These are phyloP conservation scores for Pseudozyma pruni DNA, from an alignment of 1,284 basidiomycete species.

Conservation along the genomic window DNA sequence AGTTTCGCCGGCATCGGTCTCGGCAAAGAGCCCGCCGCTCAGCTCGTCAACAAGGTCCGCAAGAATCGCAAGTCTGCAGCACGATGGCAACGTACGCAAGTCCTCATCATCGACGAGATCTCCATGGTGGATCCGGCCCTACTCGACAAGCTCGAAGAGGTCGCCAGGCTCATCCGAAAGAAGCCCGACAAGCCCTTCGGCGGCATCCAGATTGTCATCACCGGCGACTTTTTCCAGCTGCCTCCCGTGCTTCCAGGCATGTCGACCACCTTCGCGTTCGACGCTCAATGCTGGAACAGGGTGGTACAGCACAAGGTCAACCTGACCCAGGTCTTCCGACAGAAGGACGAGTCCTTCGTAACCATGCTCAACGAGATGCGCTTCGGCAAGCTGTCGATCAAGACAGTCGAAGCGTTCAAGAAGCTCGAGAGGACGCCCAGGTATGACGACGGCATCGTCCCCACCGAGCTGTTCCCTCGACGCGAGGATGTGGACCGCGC, in stretches of 20 bases:
- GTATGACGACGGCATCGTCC: conserved; percentile 54
- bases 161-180: conserved; percentile 76
- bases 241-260: conserved; percentile 80
- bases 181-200: conserved; percentile 77
- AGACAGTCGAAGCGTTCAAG: conserved; percentile 53
- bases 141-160: conserved; percentile 85
- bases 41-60: conserved; percentile 75
- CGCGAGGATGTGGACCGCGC: conserved; percentile 83
- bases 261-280: conserved; percentile 73
- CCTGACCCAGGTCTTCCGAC: conserved; percentile 86
- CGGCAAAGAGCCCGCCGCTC: conserved; percentile 76
- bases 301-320: conserved; percentile 83
- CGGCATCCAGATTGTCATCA: conserved; percentile 92
- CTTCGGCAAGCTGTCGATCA: conserved; percentile 48
- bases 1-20: conserved; percentile 90
- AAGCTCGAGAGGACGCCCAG: conserved; percentile 45
- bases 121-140: conserved; percentile 96
- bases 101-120: conserved; percentile 91
- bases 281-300: conserved; percentile 83
- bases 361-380: conserved; percentile 63
- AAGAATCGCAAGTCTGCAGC: conserved; percentile 77
- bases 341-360: conserved; percentile 71
- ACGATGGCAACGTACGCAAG: conserved; percentile 79
- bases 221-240: conserved; percentile 96
- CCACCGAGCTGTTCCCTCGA: conserved; percentile 75